Percentiles rank a stretch among this genome's conserved stretches.
These are phyloP conservation scores for Schizophyllum amplum DNA, from an alignment of 1,284 basidiomycete genomes.

Conservation along the genomic window DNA sequence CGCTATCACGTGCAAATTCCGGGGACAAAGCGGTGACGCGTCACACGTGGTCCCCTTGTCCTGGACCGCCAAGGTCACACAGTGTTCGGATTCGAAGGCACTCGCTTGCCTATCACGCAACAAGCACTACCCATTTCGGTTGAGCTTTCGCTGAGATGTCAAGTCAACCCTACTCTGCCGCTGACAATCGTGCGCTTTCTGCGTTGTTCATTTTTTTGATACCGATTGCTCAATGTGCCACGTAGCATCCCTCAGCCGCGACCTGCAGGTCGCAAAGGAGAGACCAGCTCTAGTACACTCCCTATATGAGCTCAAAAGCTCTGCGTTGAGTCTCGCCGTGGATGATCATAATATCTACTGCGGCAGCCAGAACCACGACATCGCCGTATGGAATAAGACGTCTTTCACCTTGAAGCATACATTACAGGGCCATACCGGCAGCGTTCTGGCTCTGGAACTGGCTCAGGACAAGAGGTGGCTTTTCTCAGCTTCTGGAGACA, in stretches of 20 bases:
- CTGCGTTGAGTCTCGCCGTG: constrained; percentile 71
- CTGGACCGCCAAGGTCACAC: not conserved
- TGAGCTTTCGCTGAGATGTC: not conserved
- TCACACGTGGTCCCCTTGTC: not conserved
- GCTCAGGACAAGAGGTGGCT: constrained; percentile 76
- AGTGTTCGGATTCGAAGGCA: not conserved
- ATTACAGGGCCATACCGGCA: constrained; percentile 80
- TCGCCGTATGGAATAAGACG: constrained; percentile 77
- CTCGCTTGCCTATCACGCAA: not conserved
- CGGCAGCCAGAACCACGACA: constrained; percentile 75
- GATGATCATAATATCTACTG: constrained; percentile 73
- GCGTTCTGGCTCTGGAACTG: constrained; percentile 77
- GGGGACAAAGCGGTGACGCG: not conserved
- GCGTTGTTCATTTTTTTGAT: not conserved
- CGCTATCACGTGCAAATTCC: not conserved
- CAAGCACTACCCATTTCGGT: not conserved
- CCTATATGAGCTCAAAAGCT: constrained; percentile 58
- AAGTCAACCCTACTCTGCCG: not conserved
- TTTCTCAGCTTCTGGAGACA: constrained; percentile 82
- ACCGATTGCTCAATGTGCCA: not conserved
- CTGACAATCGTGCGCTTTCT: not conserved
- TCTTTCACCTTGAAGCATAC: constrained; percentile 64
- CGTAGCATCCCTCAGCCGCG: constrained; percentile 51
- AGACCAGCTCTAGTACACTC: constrained; percentile 54
- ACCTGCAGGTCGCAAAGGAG: constrained; percentile 27